Evolutionary conservation across 164 flowering plant species (phyloP).

Genomic region (Stephania cephalantha): DNA sequence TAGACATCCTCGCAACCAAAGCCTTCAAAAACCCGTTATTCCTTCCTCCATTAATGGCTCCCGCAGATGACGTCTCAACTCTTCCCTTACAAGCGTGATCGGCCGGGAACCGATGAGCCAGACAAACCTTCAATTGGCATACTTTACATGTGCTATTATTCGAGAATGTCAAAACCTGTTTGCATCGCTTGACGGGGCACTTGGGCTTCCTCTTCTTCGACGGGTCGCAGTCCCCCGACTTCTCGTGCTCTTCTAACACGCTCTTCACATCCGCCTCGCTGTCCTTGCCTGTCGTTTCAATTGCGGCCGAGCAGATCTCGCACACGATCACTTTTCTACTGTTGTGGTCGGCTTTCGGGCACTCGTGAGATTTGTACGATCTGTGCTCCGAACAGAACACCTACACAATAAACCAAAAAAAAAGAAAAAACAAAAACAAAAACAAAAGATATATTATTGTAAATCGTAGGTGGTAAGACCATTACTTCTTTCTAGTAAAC

Average conservation of each 20-base stretch:
- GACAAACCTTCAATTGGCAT: slow-evolving; percentile 60
- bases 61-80: slow-evolving; percentile 1
- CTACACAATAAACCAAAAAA: slow-evolving; percentile 21
- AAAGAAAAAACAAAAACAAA: too few species aligned
- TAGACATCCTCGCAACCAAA: slow-evolving; percentile 39
- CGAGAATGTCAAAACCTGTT: slow-evolving; percentile 58
- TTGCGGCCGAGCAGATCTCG: slow-evolving; percentile 55
- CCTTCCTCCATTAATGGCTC: neutral
- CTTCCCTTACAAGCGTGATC: slow-evolving; percentile 54
- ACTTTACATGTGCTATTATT: slow-evolving; percentile 57
- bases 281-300: slow-evolving; percentile 47
- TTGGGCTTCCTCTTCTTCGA: slow-evolving; percentile 64
- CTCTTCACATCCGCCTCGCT: slow-evolving; percentile 33
- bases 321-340: slow-evolving; percentile 73
- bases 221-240: slow-evolving; percentile 73
- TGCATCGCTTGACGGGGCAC: slow-evolving; percentile 71
- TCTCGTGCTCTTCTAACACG: slow-evolving; percentile 44
- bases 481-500: too few species aligned
- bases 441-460: too few species aligned
- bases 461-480: too few species aligned
- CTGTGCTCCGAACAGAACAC: slow-evolving; percentile 80
- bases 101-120: slow-evolving; percentile 72
- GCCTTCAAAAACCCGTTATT: slow-evolving; percentile 52
- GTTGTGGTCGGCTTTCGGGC: slow-evolving; percentile 50
- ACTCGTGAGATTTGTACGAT: slow-evolving; percentile 60